A percentile compares a stretch with the other conserved stretches of the same genome.
phyloP scores from a whole-genome alignment of 371 early-diverging fungal species.

The Apophysomyces sp. region DNA sequence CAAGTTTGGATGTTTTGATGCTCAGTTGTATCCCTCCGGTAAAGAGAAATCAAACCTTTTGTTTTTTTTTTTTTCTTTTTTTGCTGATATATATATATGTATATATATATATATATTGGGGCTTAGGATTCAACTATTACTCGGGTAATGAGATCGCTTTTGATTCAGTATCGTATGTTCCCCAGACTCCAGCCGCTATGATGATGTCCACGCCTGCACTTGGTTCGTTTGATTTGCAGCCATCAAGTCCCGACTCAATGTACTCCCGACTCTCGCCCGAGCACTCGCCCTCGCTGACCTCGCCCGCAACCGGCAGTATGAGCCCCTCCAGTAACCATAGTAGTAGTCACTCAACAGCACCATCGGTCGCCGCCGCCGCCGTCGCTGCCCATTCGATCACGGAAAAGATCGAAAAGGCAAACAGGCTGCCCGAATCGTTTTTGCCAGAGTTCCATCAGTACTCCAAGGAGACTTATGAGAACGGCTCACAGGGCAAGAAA shows the following conservation, averaged over 20 bases:
- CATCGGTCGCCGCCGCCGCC: slow-evolving; percentile 15
- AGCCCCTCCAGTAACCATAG: not conserved
- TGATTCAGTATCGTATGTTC: not conserved
- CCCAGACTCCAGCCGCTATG: not conserved
- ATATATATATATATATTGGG: too few species aligned
- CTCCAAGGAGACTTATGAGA: slow-evolving; percentile 49
- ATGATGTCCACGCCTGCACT: not conserved
- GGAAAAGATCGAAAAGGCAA: slow-evolving; percentile 46
- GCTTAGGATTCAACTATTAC: not conserved
- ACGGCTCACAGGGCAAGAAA: slow-evolving; percentile 42
- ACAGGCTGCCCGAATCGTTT: slow-evolving; percentile 46
- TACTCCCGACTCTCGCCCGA: not conserved
- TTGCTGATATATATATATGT: not conserved
- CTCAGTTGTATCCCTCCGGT: slow-evolving; percentile 35
- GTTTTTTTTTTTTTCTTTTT: not conserved
- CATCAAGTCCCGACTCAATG: not conserved
- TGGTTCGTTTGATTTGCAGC: not conserved
- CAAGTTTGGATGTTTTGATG: slow-evolving; percentile 37
- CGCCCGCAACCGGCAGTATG: not conserved
- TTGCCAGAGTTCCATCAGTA: slow-evolving; percentile 50
- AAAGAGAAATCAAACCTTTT: not conserved
- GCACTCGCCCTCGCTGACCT: not conserved
- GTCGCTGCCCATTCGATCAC: slow-evolving; percentile 39
- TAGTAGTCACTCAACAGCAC: not conserved
- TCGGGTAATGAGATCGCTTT: not conserved